Evolutionary conservation across 2,329 filamentous ascomycete species (phyloP).

Genomic region (Colletotrichum tamarilloi): DNA sequence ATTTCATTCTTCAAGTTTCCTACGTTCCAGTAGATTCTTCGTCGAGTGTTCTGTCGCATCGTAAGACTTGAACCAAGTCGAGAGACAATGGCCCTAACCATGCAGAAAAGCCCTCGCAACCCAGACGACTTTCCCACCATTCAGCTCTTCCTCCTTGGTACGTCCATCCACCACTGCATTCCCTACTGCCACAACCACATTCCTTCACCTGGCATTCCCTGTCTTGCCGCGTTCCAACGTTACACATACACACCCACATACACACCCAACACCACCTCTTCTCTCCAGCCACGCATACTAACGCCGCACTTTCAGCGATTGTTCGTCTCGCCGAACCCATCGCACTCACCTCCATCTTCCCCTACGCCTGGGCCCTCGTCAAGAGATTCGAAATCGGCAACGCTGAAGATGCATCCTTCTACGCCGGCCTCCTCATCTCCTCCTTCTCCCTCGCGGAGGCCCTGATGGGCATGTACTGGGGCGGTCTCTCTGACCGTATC

Average conservation of each 20-base stretch:
- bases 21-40: slow-evolving; percentile 27
- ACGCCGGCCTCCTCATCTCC: slow-evolving; percentile 88
- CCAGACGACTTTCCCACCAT: slow-evolving; percentile 81
- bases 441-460: slow-evolving; percentile 87
- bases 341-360: slow-evolving; percentile 91
- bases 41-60: slow-evolving; percentile 51
- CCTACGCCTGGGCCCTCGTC: slow-evolving; percentile 88
- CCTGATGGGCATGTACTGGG: slow-evolving; percentile 89
- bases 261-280: background rate
- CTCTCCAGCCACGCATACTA: slow-evolving; percentile 32
- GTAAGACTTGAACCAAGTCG: slow-evolving; percentile 55
- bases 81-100: slow-evolving; percentile 64
- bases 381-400: slow-evolving; percentile 79
- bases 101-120: slow-evolving; percentile 64
- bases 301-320: slow-evolving; percentile 70
- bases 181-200: background rate
- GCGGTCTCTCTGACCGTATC: slow-evolving; percentile 81
- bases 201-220: background rate
- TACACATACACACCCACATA: background rate
- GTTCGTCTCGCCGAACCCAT: slow-evolving; percentile 94
- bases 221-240: background rate
- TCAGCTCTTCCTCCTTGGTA: slow-evolving; percentile 88
- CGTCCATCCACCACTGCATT: slow-evolving; percentile 43
- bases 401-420: slow-evolving; percentile 83
- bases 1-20: slow-evolving; percentile 35